Conservation (phyloP, 108 stramenopile species). For the Asterionellopsis glacialis region DNA sequence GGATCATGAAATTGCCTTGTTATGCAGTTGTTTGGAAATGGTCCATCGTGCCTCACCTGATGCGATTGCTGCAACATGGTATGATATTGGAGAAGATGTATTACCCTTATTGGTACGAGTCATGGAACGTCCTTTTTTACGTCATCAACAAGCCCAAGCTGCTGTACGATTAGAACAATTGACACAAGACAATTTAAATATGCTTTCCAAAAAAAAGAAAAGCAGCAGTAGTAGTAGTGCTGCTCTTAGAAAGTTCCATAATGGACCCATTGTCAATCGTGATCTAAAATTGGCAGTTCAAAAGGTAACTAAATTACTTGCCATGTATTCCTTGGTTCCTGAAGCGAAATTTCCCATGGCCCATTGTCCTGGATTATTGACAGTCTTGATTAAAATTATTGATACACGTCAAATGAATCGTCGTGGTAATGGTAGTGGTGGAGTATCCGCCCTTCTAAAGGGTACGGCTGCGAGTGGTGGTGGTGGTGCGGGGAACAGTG, state of each 20-base stretch:
- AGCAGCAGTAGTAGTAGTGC: not conserved
- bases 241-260: slow-evolving; percentile 3
- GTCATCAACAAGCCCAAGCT: not conserved
- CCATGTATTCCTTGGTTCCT: slow-evolving; percentile 49
- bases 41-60: slow-evolving; percentile 48
- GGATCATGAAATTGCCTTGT: slow-evolving; percentile 50
- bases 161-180: no score
- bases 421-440: slow-evolving; percentile 11
- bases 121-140: slow-evolving; percentile 40
- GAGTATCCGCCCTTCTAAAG: not conserved
- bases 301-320: slow-evolving; percentile 46
- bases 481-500: no score
- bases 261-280: slow-evolving; percentile 18
- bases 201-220: no score
- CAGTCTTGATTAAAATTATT: slow-evolving; percentile 37
- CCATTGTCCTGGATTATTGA: slow-evolving; percentile 32
- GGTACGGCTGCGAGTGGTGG: not conserved
- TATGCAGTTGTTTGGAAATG: slow-evolving; percentile 41
- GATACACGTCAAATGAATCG: slow-evolving; percentile 46
- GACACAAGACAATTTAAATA: no score
- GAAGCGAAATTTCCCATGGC: slow-evolving; percentile 49
- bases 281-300: slow-evolving; percentile 48
- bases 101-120: slow-evolving; percentile 38
- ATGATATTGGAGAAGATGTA: slow-evolving; percentile 37
- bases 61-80: slow-evolving; percentile 47